Base-by-base conservation (phyloP, 2,329 filamentous ascomycete species). In the Cladosporium oxysporum region DNA sequence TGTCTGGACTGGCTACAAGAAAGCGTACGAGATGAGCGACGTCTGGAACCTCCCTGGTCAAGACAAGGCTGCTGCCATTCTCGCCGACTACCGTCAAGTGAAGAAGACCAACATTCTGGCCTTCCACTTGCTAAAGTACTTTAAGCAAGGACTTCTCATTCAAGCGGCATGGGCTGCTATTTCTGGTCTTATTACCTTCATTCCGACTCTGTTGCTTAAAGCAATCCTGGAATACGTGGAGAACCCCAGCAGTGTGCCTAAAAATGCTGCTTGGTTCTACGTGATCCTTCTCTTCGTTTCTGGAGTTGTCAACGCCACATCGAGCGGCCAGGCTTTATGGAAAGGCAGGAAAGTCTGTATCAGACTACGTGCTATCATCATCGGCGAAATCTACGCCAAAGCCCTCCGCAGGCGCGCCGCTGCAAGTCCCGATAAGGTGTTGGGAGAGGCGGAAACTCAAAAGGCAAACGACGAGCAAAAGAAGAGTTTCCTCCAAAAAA, bases 381-480 rank as follows among this genome's bases (percentile, higher is more conserved):
- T 99, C 70, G 95, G 95, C 64, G 95, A 99, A 75, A 95, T 99
- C 57, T 99, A 99, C 77, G 91, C 93, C 66, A 99, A 99, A 80
- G 92, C 95, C 1, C 84, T 99, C 21, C 89, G 96, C 69, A 89
- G 95, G 72, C 96, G 96, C 79, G 94, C 93, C 21, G 90, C 92
- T 26, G 89, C 93, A 10, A 76, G 76, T 10, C 87, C 89, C 21
- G 93, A 98, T 71, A 88, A 90, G 62, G 84, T 90, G 0, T 82
- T 95, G 18, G 91, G 91, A 35, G 70, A 74, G 52, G 44, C 28
- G 28, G 21, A 23, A 7, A 79, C 82, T 50, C 81, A 83, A 66
- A 81, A 84, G 69, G 78, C 79, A 52, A 68, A 73, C 3, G 77
- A 82, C 29, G 76, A 82, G 65, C 76, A 71, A 68, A 81, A 78